A percentile compares a stretch with the other conserved stretches of the same genome.
Conservation (phyloP, 1,139 yeast genomes). For the Protomyces macrosporus region DNA sequence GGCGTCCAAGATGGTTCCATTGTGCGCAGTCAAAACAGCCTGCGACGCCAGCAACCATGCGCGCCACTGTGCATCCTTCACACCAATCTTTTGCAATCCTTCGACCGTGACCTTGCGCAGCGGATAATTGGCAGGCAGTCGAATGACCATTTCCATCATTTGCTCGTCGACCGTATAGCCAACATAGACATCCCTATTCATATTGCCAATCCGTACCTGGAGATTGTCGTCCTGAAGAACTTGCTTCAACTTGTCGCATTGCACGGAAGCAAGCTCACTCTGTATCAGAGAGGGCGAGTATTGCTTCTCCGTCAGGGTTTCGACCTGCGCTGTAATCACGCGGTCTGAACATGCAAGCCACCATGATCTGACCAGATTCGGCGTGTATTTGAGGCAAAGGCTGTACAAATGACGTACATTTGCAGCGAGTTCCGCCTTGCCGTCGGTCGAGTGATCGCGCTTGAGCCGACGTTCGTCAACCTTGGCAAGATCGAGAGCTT, state of each 20-base stretch:
- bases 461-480: conserved; percentile 30
- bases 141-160: conserved; percentile 70
- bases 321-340: conserved; percentile 54
- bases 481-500: conserved; percentile 6
- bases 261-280: conserved; percentile 55
- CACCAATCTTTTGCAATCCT: conserved; percentile 80
- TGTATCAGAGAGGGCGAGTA: conserved; percentile 63
- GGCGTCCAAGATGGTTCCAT: conserved; percentile 78
- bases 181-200: conserved; percentile 66
- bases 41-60: conserved; percentile 93
- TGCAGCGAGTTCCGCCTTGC: conserved; percentile 9
- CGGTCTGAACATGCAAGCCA: conserved; percentile 57
- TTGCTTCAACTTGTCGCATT: conserved; percentile 36
- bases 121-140: conserved; percentile 69
- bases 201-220: conserved; percentile 56
- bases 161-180: conserved; percentile 81
- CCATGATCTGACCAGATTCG: conserved; percentile 69
- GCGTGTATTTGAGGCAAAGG: conserved; percentile 53
- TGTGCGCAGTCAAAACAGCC: conserved; percentile 61
- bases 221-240: conserved; percentile 47
- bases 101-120: conserved; percentile 64
- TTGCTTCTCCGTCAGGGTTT: conserved; percentile 54
- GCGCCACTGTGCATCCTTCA: conserved; percentile 87
- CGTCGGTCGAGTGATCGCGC: conserved; percentile 37
- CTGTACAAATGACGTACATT: conserved; percentile 52